These are phyloP conservation scores for Phytophthora sansomeana DNA, from an alignment of 352 stramenopile species.

Conservation along the genomic window DNA sequence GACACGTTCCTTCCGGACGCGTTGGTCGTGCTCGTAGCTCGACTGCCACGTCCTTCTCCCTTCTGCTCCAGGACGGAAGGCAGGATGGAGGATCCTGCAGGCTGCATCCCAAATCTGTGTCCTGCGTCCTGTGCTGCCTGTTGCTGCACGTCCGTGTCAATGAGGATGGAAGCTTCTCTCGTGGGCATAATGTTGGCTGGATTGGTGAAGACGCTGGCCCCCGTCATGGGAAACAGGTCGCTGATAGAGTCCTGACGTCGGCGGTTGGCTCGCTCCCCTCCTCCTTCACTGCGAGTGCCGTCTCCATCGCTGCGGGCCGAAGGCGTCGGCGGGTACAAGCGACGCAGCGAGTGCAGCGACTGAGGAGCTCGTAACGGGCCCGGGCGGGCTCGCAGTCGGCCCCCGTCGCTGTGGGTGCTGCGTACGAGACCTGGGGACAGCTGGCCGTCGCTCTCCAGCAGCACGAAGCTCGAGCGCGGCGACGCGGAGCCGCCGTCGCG, in stretches of 20 bases:
- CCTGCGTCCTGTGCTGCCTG: conserved; percentile 28
- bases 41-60: conserved; percentile 22
- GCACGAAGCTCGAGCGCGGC: conserved; percentile 68
- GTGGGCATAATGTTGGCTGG: conserved; percentile 81
- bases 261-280: neutral
- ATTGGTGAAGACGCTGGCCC: conserved; percentile 68
- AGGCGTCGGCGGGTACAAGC: conserved; percentile 28
- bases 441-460: conserved; percentile 56
- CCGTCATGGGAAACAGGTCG: conserved; percentile 74
- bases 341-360: conserved; percentile 33
- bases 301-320: conserved; percentile 26
- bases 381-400: conserved; percentile 8
- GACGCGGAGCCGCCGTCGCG: conserved; percentile 27
- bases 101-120: conserved; percentile 30
- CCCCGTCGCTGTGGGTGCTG: conserved; percentile 33
- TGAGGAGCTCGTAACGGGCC: conserved; percentile 14
- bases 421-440: conserved; percentile 31
- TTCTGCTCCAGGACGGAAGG: conserved; percentile 46
- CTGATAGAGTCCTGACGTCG: conserved; percentile 58
- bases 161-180: conserved; percentile 79
- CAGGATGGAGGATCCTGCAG: conserved; percentile 25
- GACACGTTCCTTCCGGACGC: conserved; percentile 32
- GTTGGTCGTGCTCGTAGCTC: conserved; percentile 26
- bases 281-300: conserved; percentile 18
- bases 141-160: conserved; percentile 67